phyloP scores from a whole-genome alignment of 2,329 filamentous ascomycete genomes.

The Rhynchosporium graminicola region DNA sequence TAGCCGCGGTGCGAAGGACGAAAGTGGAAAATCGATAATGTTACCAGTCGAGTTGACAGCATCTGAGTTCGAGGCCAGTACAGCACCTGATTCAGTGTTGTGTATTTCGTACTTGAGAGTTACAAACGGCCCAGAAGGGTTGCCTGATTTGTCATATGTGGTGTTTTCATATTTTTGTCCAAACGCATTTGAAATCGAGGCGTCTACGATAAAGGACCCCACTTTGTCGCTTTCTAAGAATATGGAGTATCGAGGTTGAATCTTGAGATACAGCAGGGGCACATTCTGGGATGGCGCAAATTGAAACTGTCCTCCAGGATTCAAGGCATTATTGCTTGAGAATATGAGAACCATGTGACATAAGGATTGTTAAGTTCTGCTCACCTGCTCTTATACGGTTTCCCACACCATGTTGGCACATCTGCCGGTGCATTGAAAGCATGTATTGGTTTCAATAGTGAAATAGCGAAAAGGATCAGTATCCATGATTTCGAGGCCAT shows the following conservation, averaged over 20 bases:
- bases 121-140: constrained; percentile 23
- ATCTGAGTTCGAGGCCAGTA: constrained; percentile 38
- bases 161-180: constrained; percentile 41
- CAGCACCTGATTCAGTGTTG: constrained; percentile 34
- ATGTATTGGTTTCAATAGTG: neutral
- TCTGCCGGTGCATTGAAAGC: constrained; percentile 34
- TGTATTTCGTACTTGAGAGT: constrained; percentile 37
- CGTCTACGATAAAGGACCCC: constrained; percentile 47
- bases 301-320: constrained; percentile 50
- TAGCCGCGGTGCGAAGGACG: constrained; percentile 35
- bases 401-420: constrained; percentile 44
- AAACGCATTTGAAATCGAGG: constrained; percentile 43
- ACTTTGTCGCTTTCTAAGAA: constrained; percentile 47
- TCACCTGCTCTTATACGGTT: constrained; percentile 47
- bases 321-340: constrained; percentile 46
- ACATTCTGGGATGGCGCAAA: constrained; percentile 43
- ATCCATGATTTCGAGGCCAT: constrained; percentile 14
- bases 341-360: neutral
- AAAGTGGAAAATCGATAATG: constrained; percentile 43
- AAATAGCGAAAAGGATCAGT: constrained; percentile 5
- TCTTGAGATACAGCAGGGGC: constrained; percentile 46
- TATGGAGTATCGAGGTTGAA: constrained; percentile 50
- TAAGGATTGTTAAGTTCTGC: constrained; percentile 14
- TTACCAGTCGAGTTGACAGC: constrained; percentile 43
- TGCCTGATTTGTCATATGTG: constrained; percentile 27